A percentile compares a stretch with the other conserved stretches of the same genome.
Evolutionary conservation across 192 early-diverging fungal genomes (phyloP).

Genomic region (Backusella circina): DNA sequence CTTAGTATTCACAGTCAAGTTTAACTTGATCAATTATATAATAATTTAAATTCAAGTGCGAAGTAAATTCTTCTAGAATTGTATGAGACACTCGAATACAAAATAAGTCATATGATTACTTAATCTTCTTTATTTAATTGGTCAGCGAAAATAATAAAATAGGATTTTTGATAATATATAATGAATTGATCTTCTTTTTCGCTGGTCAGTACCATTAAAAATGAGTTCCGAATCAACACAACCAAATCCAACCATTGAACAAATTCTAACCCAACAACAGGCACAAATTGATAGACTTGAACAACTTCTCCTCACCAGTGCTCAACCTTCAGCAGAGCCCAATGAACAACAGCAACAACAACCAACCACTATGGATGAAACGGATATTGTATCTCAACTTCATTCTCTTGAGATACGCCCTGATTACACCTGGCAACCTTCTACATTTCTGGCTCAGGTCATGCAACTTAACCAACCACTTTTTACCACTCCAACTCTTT

Average conservation of each 20-base stretch:
- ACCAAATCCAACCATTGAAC: background rate
- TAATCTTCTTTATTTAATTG: background rate
- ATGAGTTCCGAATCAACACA: background rate
- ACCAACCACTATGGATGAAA: background rate
- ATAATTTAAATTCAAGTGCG: too few species aligned
- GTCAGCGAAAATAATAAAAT: background rate
- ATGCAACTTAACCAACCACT: background rate
- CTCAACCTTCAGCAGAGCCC: slow-evolving; percentile 2
- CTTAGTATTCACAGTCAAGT: too few species aligned
- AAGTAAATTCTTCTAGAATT: too few species aligned
- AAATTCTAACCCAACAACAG: background rate
- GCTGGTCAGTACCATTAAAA: background rate
- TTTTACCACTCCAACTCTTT: background rate
- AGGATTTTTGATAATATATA: background rate
- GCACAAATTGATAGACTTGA: background rate
- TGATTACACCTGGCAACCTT: background rate
- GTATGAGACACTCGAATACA: too few species aligned
- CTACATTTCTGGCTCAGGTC: background rate
- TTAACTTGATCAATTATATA: too few species aligned
- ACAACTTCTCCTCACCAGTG: background rate
- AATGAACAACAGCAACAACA: background rate
- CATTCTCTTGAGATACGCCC: background rate
- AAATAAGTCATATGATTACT: slow-evolving; percentile 1
- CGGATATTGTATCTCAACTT: background rate
- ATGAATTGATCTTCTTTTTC: background rate